Conservation (phyloP, 2,329 filamentous ascomycete genomes). For the Didymosphaeria variabile region DNA sequence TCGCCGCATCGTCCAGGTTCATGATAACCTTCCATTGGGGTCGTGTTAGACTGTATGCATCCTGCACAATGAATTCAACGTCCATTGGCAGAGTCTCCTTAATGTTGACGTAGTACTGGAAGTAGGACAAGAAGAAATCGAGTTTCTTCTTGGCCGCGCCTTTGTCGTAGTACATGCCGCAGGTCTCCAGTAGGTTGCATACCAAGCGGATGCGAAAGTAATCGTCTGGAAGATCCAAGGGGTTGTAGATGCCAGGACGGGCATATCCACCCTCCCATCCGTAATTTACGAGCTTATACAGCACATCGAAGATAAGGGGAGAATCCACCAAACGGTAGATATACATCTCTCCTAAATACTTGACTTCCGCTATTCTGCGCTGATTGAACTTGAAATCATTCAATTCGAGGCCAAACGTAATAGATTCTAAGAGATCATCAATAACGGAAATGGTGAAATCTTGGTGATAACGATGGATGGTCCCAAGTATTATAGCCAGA, state of each 20-base stretch:
- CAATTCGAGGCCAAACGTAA: conserved; percentile 86
- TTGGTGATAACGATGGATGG: conserved; percentile 90
- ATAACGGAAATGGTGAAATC: conserved; percentile 91
- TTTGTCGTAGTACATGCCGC: conserved; percentile 94
- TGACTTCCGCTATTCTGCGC: conserved; percentile 91
- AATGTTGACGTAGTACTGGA: conserved; percentile 94
- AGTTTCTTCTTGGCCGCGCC: conserved; percentile 95
- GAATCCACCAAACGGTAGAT: conserved; percentile 98
- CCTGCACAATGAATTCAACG: conserved; percentile 94
- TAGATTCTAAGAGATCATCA: conserved; percentile 88
- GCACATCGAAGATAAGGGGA: conserved; percentile 90
- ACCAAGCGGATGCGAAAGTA: conserved; percentile 94
- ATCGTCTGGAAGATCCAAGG: conserved; percentile 88
- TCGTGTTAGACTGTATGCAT: conserved; percentile 83
- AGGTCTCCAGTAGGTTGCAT: conserved; percentile 90
- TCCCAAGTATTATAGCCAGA: conserved; percentile 86
- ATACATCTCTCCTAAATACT: conserved; percentile 95
- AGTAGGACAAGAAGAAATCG: conserved; percentile 95
- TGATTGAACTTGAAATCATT: conserved; percentile 99
- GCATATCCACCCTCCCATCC: conserved; percentile 86
- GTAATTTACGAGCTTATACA: conserved; percentile 94
- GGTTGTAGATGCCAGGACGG: conserved; percentile 76
- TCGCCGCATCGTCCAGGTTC: conserved; percentile 82
- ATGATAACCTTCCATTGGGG: conserved; percentile 92
- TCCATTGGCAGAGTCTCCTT: conserved; percentile 95